Percentiles rank a stretch among this genome's conserved stretches.
Conservation (phyloP, 345 rosid species). For the Eutrema japonicum region DNA sequence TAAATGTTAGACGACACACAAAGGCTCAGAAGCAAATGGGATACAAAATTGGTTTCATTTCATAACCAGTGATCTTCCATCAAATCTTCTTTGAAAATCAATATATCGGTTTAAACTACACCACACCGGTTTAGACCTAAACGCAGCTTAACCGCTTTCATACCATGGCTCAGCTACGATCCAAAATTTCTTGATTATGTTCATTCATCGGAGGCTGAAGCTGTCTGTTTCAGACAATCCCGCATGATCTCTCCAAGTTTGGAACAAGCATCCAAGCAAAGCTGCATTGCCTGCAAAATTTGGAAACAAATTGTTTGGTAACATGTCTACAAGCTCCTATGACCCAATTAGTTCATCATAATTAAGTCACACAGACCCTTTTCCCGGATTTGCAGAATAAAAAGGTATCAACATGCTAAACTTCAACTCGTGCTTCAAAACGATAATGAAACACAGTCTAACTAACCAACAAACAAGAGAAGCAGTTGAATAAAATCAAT, state of each 20-base stretch:
- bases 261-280: slow-evolving; percentile 81
- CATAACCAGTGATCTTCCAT: slow-evolving; percentile 9
- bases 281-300: slow-evolving; percentile 84
- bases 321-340: not conserved
- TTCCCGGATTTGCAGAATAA: not conserved
- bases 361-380: not conserved
- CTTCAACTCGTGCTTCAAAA: not conserved
- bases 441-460: not conserved
- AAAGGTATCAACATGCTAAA: not conserved
- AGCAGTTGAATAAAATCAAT: not conserved
- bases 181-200: slow-evolving; percentile 30
- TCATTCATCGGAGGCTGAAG: slow-evolving; percentile 57
- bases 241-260: slow-evolving; percentile 87
- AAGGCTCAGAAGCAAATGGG: not conserved
- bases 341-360: not conserved
- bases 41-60: slow-evolving; percentile 26
- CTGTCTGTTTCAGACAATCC: slow-evolving; percentile 74
- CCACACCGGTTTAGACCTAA: slow-evolving; percentile 12
- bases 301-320: not conserved
- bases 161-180: slow-evolving; percentile 32
- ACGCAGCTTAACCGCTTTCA: slow-evolving; percentile 20
- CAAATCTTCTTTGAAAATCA: not conserved
- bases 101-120: slow-evolving; percentile 22
- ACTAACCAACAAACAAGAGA: not conserved
- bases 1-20: not conserved